phyloP scores from a whole-genome alignment of 495 filamentous ascomycete genomes.

The Tirmania nivea region DNA sequence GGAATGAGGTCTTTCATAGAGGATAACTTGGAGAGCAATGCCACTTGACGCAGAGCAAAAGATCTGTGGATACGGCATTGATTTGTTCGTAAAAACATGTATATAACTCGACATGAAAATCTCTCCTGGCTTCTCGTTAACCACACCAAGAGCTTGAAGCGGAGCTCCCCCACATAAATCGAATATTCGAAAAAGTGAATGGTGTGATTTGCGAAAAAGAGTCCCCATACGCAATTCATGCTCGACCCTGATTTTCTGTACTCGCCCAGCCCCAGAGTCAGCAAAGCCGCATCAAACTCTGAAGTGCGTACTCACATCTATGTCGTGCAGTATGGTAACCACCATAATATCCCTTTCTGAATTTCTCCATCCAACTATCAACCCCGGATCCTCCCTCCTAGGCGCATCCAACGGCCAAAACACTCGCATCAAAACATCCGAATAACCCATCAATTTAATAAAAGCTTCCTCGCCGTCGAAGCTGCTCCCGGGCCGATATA shows the following conservation, averaged over 20 bases:
- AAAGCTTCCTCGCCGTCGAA: constrained; percentile 85
- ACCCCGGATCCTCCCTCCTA: constrained; percentile 42
- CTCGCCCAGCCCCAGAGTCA: too few relatives aligned
- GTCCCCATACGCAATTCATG: constrained; percentile 68
- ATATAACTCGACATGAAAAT: constrained; percentile 47
- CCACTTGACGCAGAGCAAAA: constrained; percentile 39
- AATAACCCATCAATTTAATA: constrained; percentile 24
- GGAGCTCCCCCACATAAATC: constrained; percentile 59
- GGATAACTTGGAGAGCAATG: constrained; percentile 60
- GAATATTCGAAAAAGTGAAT: constrained; percentile 62
- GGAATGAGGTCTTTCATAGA: constrained; percentile 72
- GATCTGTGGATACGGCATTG: constrained; percentile 42
- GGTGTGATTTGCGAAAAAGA: constrained; percentile 60
- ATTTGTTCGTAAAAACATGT: constrained; percentile 36
- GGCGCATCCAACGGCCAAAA: constrained; percentile 90
- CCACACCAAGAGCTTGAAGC: constrained; percentile 66
- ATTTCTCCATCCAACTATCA: constrained; percentile 90
- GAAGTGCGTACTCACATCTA: constrained; percentile 41
- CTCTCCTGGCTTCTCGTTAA: constrained; percentile 32
- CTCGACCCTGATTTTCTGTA: constrained; percentile 52
- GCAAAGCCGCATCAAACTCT: too few relatives aligned
- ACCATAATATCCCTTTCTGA: constrained; percentile 79
- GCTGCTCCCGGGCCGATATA: constrained; percentile 86
- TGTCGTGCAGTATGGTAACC: constrained; percentile 67
- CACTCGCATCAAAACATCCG: constrained; percentile 82